Evolutionary conservation across 2,329 filamentous ascomycete species (phyloP), one percentile per base, ranked within the genome.

Genomic region (Emmonsiellopsis sp.): DNA sequence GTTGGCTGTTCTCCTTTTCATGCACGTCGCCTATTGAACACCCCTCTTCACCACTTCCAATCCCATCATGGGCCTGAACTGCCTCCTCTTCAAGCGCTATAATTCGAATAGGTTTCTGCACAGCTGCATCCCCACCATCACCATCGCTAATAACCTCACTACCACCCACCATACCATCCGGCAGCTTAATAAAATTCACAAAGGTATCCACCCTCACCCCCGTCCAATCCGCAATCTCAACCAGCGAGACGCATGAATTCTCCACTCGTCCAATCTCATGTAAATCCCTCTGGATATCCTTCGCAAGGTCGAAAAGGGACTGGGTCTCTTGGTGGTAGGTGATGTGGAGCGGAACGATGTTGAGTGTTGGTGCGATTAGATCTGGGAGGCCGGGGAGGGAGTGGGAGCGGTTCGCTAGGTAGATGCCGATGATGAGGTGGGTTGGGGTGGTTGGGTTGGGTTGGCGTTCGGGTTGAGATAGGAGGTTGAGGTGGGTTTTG

Each of bases 101-200:
- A 36, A 57, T 43, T 27, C 27, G 37, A 45, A 51, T 14, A 10
- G 47, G 33, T 21, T 32, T 52, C 6, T 49, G 47, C 13, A 40
- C 27, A 13, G 7, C 34, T 11, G 32, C 9, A 51, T 11, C 27
- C 17, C 27, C 10, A 21, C 42, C 14, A 36, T 49, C 47, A 14
- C 21, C 7, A 52, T 36, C 31, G 17, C 17, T 17, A 17, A 17
- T 17, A 17, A 17, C 17, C 8, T 42, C 32, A 40, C 27, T 9
- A 11, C 33, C 31, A 42, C 33, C 32, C 34, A 33, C 46, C 3
- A 61, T 59, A 1, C 60, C 56, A 42, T 71, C 71, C 1, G 78
- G 78, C 5, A 83, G 66, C 50, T 76, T 82, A 14, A 95, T 68
- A 58, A 95, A 93, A 65, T 96, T 96, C 61, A 95, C 82, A 70